Conservation (phyloP, 495 filamentous ascomycete genomes). For the Talaromyces wortmannii region DNA sequence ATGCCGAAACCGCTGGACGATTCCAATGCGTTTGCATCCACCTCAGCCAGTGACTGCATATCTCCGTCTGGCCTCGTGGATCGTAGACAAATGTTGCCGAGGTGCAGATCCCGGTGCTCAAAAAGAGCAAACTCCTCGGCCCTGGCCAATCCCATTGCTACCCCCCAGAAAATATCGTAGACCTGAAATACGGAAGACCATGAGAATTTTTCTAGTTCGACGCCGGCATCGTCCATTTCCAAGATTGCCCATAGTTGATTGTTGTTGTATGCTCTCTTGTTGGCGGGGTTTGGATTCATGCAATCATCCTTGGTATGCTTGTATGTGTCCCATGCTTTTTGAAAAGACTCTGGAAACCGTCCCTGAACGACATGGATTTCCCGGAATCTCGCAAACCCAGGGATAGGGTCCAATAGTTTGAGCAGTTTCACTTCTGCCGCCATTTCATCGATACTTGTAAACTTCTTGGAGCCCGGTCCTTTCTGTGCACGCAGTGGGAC, state of each 20-base stretch:
- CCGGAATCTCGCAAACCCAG: constrained; percentile 89
- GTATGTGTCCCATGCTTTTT: constrained; percentile 59
- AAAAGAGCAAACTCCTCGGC: constrained; percentile 69
- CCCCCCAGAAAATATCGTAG: constrained; percentile 83
- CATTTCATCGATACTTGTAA: constrained; percentile 47
- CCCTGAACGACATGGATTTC: constrained; percentile 69
- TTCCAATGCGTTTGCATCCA: constrained; percentile 15
- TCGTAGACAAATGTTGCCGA: constrained; percentile 77
- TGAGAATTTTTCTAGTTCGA: constrained; percentile 58
- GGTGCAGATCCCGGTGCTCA: constrained; percentile 86
- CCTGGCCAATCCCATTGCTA: constrained; percentile 67
- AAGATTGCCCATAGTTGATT: constrained; percentile 72
- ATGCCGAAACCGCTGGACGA: constrained; percentile 51
- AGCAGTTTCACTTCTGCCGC: constrained; percentile 67
- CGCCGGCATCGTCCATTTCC: constrained; percentile 83
- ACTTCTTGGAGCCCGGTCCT: constrained; percentile 38
- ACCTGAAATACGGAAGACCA: constrained; percentile 52
- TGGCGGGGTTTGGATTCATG: constrained; percentile 59
- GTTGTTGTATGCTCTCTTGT: constrained; percentile 50
- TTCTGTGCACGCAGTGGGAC: constrained; percentile 38
- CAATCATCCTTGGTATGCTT: constrained; percentile 52
- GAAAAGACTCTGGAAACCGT: constrained; percentile 53
- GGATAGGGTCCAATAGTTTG: constrained; percentile 67
- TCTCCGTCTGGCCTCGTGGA: constrained; percentile 28
- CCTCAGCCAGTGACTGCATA: constrained; percentile 25